These are phyloP conservation scores for Protostelium mycophagum DNA, from an alignment of 78 protist genomes.

Conservation along the genomic window DNA sequence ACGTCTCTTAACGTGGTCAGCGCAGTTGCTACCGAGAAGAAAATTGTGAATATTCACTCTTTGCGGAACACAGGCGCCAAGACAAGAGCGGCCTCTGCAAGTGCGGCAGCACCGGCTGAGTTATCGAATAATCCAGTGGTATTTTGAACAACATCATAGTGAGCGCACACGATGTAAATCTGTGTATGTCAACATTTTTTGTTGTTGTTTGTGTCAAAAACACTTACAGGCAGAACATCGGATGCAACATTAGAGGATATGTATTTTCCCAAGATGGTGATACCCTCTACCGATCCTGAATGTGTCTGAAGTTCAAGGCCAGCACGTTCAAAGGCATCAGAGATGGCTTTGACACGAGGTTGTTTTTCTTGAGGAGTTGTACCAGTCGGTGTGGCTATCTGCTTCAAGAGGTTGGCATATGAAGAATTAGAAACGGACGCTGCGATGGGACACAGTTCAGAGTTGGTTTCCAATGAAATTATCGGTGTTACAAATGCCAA, in stretches of 20 bases:
- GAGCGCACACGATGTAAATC: background rate
- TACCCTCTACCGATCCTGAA: background rate
- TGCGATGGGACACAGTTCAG: background rate
- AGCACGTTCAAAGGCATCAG: background rate
- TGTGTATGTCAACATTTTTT: background rate
- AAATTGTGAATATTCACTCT: background rate
- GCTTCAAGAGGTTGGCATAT: background rate
- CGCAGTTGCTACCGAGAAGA: background rate
- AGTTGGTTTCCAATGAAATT: too few species aligned
- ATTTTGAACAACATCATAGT: background rate
- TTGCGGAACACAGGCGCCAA: background rate
- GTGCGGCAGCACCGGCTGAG: background rate
- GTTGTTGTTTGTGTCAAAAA: background rate
- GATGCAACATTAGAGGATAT: background rate
- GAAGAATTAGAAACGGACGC: background rate
- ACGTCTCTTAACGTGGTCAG: background rate
- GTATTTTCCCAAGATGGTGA: background rate
- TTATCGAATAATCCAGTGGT: background rate
- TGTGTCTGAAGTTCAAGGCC: background rate
- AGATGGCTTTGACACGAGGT: background rate
- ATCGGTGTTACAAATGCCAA: too few species aligned
- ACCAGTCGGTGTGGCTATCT: background rate
- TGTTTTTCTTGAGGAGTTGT: background rate
- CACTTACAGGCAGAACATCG: background rate
- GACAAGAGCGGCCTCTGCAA: background rate